Evolutionary conservation across 768 basidiomycete species (phyloP).

Genomic region (Mycena olivaceomarginata): DNA sequence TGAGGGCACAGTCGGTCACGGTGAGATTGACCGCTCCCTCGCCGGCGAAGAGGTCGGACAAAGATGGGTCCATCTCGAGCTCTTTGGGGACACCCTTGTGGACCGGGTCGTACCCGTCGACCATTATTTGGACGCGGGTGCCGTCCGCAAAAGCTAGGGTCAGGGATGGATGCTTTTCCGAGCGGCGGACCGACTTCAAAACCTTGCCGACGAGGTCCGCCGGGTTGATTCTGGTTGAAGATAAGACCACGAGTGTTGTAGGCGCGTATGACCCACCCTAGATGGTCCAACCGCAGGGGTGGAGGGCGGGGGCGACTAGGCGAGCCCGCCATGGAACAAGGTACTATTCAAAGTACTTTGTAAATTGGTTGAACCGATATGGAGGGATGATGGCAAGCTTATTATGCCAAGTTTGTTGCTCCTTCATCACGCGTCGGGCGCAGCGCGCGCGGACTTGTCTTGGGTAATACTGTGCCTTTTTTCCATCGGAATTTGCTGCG

Average conservation of each 20-base stretch:
- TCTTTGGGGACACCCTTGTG: slow-evolving; percentile 75
- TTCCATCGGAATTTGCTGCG: too few relatives aligned
- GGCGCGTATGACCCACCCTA: slow-evolving; percentile 49
- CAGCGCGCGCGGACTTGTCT: too few relatives aligned
- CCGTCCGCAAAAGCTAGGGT: slow-evolving; percentile 69
- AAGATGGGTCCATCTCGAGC: slow-evolving; percentile 71
- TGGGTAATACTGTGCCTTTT: too few relatives aligned
- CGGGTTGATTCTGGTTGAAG: slow-evolving; percentile 60
- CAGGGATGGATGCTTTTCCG: slow-evolving; percentile 65
- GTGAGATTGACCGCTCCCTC: slow-evolving; percentile 60
- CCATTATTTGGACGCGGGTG: slow-evolving; percentile 68
- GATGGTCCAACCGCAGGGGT: slow-evolving; percentile 55
- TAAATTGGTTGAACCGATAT: not conserved
- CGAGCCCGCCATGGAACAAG: slow-evolving; percentile 20
- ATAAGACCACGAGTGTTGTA: not conserved
- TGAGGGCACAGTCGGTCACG: slow-evolving; percentile 71
- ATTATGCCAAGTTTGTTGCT: slow-evolving; percentile 9
- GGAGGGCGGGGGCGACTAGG: slow-evolving; percentile 56
- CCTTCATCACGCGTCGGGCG: not conserved
- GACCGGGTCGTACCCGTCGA: slow-evolving; percentile 78
- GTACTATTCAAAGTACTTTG: not conserved
- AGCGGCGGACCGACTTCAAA: slow-evolving; percentile 61
- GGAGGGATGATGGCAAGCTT: not conserved
- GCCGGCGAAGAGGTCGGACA: slow-evolving; percentile 59
- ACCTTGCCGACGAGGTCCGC: slow-evolving; percentile 65